A percentile compares a stretch with the other conserved stretches of the same genome.
Conservation (phyloP, 495 filamentous ascomycete species). For the Trichoderma parareesei region DNA sequence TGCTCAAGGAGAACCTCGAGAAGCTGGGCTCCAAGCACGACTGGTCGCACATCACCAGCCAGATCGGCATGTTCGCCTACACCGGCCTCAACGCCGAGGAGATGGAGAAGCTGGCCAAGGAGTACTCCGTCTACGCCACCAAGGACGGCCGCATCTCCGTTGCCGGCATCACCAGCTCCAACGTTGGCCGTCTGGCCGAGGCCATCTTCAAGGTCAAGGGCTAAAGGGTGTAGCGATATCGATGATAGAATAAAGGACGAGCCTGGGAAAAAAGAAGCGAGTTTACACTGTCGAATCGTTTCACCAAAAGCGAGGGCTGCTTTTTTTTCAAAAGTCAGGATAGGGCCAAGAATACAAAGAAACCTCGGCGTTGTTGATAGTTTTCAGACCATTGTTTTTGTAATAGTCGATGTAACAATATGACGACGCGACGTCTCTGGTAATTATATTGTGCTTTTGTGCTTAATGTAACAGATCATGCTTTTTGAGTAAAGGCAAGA, state of each 20-base stretch:
- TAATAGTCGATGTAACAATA: slow-evolving; percentile 4
- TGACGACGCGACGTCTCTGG: neutral
- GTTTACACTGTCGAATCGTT: neutral
- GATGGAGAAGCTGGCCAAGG: slow-evolving; percentile 87
- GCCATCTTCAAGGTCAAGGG: slow-evolving; percentile 88
- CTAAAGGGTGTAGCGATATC: slow-evolving; percentile 19
- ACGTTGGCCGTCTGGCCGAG: slow-evolving; percentile 89
- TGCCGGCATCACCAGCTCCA: slow-evolving; percentile 86
- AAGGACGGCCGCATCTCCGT: slow-evolving; percentile 97
- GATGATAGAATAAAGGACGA: neutral
- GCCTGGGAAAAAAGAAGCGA: neutral
- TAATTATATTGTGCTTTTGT: neutral
- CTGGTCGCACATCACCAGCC: slow-evolving; percentile 97
- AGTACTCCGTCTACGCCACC: slow-evolving; percentile 97
- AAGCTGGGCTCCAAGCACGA: slow-evolving; percentile 89
- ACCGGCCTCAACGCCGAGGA: slow-evolving; percentile 88
- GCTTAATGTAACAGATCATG: neutral
- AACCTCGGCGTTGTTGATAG: neutral
- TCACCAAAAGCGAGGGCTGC: neutral
- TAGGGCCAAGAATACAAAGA: neutral
- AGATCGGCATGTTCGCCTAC: slow-evolving; percentile 99
- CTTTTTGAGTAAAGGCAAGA: neutral
- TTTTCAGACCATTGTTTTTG: neutral
- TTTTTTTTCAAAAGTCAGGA: neutral
- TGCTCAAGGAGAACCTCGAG: slow-evolving; percentile 90